A percentile compares a stretch with the other conserved stretches of the same genome.
Conservation (phyloP, 2,329 filamentous ascomycete species). For the Diaporthe vexans region DNA sequence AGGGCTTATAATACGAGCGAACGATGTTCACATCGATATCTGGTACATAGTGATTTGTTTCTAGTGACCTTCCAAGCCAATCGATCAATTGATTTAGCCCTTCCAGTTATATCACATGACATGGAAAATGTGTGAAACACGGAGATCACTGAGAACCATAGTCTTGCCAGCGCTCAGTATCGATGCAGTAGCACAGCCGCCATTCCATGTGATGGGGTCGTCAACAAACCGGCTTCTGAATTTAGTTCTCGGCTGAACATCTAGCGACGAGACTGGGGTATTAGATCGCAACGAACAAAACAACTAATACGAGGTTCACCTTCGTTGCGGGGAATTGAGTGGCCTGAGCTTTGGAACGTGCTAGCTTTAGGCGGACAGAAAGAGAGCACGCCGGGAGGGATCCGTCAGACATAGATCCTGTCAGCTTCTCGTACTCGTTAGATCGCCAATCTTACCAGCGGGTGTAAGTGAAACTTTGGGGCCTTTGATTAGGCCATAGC, state of each 20-base stretch:
- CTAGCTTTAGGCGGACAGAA: background rate
- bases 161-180: background rate
- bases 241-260: background rate
- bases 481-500: too few species aligned
- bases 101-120: too few species aligned
- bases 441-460: background rate
- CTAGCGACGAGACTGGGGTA: background rate
- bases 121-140: too few species aligned
- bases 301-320: background rate
- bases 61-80: too few species aligned
- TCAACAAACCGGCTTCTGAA: background rate
- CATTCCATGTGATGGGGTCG: background rate
- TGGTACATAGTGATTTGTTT: too few species aligned
- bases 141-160: too few species aligned
- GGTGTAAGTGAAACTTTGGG: too few species aligned
- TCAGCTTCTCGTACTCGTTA: background rate
- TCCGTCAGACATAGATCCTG: background rate
- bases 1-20: too few species aligned
- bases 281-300: background rate
- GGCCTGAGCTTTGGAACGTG: background rate
- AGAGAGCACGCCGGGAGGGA: background rate
- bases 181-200: background rate
- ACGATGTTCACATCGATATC: too few species aligned
- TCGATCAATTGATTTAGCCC: too few species aligned
- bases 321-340: background rate